Evolutionary conservation across 371 early-diverging fungal genomes (phyloP).

Genomic region (Paraphysoderma sedebokerense): DNA sequence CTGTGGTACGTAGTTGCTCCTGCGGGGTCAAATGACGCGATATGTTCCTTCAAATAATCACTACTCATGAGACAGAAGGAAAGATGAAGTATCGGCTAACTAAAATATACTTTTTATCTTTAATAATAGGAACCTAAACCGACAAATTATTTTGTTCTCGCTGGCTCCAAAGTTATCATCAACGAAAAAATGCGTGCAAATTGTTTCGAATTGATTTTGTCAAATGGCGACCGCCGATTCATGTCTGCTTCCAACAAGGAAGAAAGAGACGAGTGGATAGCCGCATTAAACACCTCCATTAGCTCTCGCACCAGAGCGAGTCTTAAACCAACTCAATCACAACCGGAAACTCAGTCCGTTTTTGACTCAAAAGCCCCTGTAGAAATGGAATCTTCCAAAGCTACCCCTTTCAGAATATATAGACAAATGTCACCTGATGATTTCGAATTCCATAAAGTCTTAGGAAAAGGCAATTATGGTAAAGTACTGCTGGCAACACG

Average conservation of each 20-base stretch:
- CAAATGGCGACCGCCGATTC: conserved; percentile 7
- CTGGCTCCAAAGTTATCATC: not conserved
- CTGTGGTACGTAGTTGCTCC: not conserved
- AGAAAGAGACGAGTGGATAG: conserved; percentile 8
- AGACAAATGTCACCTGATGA: conserved; percentile 24
- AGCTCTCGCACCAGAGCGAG: not conserved
- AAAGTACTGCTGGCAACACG: conserved; percentile 13
- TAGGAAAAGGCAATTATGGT: conserved; percentile 44
- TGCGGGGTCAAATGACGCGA: not conserved
- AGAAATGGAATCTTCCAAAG: not conserved
- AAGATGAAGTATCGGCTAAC: too few species aligned
- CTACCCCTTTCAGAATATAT: too few species aligned
- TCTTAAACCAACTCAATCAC: not conserved
- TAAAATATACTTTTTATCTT: too few species aligned
- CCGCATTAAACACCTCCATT: not conserved
- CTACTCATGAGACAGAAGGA: too few species aligned
- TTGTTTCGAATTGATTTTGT: conserved; percentile 7
- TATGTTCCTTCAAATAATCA: not conserved
- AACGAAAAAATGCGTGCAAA: not conserved
- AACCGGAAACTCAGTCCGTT: not conserved
- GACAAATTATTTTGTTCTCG: conserved; percentile 6
- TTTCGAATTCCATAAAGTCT: conserved; percentile 33
- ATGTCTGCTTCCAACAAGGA: conserved; percentile 2
- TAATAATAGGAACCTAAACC: not conserved
- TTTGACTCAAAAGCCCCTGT: not conserved